phyloP scores from a whole-genome alignment of 768 basidiomycete species.

The Mrakia hoshinonis region DNA sequence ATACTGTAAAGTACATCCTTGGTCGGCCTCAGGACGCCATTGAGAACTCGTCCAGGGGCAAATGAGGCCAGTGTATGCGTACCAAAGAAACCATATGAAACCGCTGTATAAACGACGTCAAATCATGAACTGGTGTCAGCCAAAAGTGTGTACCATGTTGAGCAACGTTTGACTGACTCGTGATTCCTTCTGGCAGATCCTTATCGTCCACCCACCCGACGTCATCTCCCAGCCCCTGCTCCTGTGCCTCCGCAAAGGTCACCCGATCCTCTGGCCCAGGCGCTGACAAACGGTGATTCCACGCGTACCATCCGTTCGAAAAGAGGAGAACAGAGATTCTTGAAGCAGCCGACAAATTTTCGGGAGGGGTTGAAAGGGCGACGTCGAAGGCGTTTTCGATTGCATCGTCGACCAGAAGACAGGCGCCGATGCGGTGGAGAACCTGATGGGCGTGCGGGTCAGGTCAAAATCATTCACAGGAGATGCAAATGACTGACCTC shows the following conservation, averaged over 20 bases:
- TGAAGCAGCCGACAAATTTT: not conserved
- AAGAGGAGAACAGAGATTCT: slow-evolving; percentile 28
- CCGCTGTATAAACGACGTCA: not conserved
- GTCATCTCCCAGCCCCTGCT: slow-evolving; percentile 10
- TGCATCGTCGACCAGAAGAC: slow-evolving; percentile 25
- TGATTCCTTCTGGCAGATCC: slow-evolving; percentile 21
- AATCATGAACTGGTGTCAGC: no score
- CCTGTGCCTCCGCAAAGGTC: slow-evolving; percentile 4
- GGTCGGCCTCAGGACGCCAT: no score
- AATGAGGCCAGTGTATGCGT: not conserved
- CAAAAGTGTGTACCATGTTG: not conserved
- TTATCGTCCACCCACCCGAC: slow-evolving; percentile 15
- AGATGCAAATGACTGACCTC: slow-evolving; percentile 7
- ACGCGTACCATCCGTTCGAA: slow-evolving; percentile 20
- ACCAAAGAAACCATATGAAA: slow-evolving; percentile 10
- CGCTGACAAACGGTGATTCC: slow-evolving; percentile 14
- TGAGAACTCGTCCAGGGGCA: not conserved
- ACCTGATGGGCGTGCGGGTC: not conserved
- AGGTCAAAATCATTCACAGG: not conserved
- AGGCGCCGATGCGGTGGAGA: slow-evolving; percentile 18
- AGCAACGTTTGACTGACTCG: not conserved
- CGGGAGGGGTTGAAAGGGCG: not conserved
- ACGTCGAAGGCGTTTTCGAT: slow-evolving; percentile 29
- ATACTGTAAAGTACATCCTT: not conserved
- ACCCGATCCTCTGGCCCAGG: slow-evolving; percentile 11